Evolutionary conservation across 1,139 yeast species (phyloP), one percentile per base, ranked within the genome.

Genomic region (Magnusiomyces ingens): DNA sequence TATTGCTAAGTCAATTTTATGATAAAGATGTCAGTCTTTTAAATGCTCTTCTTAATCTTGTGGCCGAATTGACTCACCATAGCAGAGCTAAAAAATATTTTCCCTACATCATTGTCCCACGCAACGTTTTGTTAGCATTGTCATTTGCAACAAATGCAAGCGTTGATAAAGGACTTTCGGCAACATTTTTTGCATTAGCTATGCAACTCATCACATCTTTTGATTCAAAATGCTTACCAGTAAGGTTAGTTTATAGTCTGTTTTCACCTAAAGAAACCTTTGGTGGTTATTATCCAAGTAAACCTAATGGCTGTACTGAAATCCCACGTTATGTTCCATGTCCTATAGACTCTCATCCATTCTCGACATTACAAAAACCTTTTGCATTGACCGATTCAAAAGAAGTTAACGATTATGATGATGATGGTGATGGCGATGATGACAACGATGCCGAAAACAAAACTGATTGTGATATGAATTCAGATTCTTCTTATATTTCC

Each of bases 101-200:
- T 15, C 49, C 49, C 12, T n/a, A 36, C 11, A 35, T 46, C 13
- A n/a, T 46, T n/a, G 43, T 21, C 10, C 49, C 49, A 5, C 29
- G 49, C 15, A 46, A 46, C n/a, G 21, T 46, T 36, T 26, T 46
- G 29, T 17, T 46, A 2, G 42, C 49, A 19, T 32, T 46, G 19
- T 18, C 35, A 8, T 37, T 46, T 46, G 42, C 49, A 11, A 13
- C 35, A n/a, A 36, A 18, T 10, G 18, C 40, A 5, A 21, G 43
- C 18, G 15, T 22, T 13, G 49, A 46, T 19, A 46, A 19, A 32
- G 18, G 18, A 5, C 21, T 46, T n/a, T 38, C 41, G 13, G 37
- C 37, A 13, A 18, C 42, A 12, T 46, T 36, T 37, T 46, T 46
- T 37, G 49, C 43, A 2, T 42, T 46, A 2, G 13, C 49, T 21